phyloP scores from a whole-genome alignment of 345 rosid genomes.

The Camelina sativa region DNA sequence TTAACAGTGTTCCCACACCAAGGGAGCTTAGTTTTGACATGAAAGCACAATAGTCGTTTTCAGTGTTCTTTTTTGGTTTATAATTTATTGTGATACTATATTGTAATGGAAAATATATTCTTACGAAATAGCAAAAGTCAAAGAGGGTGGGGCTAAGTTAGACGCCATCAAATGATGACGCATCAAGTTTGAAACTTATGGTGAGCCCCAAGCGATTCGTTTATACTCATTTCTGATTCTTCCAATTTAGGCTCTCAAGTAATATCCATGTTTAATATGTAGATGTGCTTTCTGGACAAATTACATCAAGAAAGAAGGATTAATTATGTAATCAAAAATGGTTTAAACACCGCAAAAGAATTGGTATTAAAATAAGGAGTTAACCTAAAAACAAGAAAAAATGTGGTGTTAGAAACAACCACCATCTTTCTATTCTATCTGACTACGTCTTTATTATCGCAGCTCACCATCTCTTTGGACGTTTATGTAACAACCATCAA shows the following conservation, averaged over 20 bases:
- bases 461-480: constrained; percentile 17
- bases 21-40: constrained; percentile 12
- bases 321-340: constrained; percentile 2
- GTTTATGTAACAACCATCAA: constrained; percentile 25
- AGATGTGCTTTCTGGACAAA: too few relatives aligned
- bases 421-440: constrained; percentile 18
- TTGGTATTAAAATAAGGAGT: background rate
- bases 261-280: too few relatives aligned
- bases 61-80: background rate
- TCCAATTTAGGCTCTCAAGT: background rate
- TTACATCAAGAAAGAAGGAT: background rate
- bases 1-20: constrained; percentile 6
- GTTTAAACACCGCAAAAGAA: background rate
- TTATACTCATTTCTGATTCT: background rate
- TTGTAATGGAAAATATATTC: background rate
- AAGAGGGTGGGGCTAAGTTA: constrained; percentile 34
- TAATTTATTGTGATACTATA: background rate
- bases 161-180: constrained; percentile 40
- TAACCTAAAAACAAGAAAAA: constrained; percentile 23
- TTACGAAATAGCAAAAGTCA: background rate
- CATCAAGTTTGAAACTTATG: constrained; percentile 34
- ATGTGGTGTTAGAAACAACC: constrained; percentile 17
- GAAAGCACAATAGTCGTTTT: background rate
- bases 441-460: constrained; percentile 5
- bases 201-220: constrained; percentile 27